Evolutionary conservation across 2,329 filamentous ascomycete species (phyloP).

Genomic region (Niveomyces coronatus): DNA sequence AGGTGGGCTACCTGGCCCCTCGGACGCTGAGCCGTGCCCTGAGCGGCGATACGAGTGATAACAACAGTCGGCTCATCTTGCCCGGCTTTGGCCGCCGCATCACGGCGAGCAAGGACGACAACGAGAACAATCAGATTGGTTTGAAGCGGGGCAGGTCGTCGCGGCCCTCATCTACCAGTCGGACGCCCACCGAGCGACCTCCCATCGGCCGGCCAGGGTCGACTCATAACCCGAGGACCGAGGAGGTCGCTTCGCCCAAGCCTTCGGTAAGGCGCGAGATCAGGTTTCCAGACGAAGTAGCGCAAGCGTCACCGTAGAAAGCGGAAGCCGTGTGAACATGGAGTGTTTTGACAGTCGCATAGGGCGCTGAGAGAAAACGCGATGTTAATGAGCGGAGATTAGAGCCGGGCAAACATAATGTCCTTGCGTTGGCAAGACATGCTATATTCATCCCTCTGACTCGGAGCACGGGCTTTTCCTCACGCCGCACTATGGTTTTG

Average conservation of each 20-base stretch:
- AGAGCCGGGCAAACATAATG: too few relatives aligned
- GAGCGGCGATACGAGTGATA: constrained; percentile 8
- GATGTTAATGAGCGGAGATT: too few relatives aligned
- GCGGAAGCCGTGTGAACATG: too few relatives aligned
- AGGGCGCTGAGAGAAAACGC: too few relatives aligned
- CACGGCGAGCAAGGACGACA: constrained; percentile 4
- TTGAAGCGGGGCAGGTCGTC: constrained; percentile 1
- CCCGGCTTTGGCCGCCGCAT: constrained; percentile 8
- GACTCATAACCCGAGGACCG: not conserved
- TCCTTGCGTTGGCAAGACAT: too few relatives aligned
- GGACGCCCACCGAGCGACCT: not conserved
- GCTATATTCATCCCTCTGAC: too few relatives aligned
- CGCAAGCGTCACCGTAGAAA: too few relatives aligned
- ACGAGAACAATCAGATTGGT: not conserved
- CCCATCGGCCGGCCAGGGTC: not conserved
- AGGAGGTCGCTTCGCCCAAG: not conserved
- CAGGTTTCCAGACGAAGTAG: constrained; percentile 10
- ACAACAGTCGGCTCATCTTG: not conserved
- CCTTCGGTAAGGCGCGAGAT: constrained; percentile 4
- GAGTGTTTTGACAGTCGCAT: too few relatives aligned
- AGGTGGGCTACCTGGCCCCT: constrained; percentile 53
- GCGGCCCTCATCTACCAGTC: not conserved
- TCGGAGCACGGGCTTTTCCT: too few relatives aligned
- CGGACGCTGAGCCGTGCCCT: constrained; percentile 39
- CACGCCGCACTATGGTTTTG: too few relatives aligned